These are phyloP conservation scores for Oldenlandia corymbosa DNA, from an alignment of 257 asterid species.

Conservation along the genomic window DNA sequence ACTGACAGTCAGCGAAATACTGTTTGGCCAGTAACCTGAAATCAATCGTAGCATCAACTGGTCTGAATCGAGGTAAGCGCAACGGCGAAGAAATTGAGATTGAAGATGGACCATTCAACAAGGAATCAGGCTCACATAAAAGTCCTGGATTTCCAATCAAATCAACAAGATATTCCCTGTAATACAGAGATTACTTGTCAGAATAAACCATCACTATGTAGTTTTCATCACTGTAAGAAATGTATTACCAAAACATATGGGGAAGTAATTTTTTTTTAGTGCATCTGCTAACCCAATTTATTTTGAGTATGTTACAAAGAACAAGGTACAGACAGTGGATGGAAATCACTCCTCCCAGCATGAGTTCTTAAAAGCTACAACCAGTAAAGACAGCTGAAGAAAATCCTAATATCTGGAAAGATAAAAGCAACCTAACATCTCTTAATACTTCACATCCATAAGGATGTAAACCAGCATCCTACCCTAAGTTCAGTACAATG, in stretches of 20 bases:
- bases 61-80: conserved; percentile 76
- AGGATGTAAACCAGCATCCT: not conserved
- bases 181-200: conserved; percentile 2
- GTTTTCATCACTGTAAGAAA: not conserved
- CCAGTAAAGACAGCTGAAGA: not conserved
- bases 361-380: not conserved
- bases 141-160: conserved; percentile 81
- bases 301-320: not conserved
- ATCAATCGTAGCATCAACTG: conserved; percentile 61
- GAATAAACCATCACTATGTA: not conserved
- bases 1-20: conserved; percentile 69
- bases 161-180: conserved; percentile 95
- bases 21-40: conserved; percentile 84
- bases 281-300: not conserved
- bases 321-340: not conserved
- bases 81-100: conserved; percentile 86
- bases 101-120: conserved; percentile 89
- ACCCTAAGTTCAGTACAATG: not conserved
- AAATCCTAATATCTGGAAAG: not conserved
- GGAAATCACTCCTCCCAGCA: not conserved
- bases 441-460: not conserved
- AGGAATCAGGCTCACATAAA: conserved; percentile 79
- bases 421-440: not conserved
- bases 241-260: not conserved
- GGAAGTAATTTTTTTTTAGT: not conserved